Base-by-base conservation (phyloP, 2,329 filamentous ascomycete species). In the Pseudocercospora eumusae region DNA sequence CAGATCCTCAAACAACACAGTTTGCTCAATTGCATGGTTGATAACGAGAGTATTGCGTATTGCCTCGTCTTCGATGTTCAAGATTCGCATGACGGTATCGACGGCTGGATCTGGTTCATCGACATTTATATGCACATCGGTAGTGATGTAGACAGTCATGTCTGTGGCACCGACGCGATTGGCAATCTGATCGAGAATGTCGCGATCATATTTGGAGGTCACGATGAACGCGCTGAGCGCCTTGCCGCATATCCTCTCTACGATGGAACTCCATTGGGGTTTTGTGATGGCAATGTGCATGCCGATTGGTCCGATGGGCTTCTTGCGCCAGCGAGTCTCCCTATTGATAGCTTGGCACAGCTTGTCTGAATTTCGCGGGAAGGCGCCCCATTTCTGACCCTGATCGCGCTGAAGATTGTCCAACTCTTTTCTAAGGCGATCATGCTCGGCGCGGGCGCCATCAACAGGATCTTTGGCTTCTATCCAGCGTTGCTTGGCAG, bases 11-110 rank as follows among this genome's bases (percentile, higher is more conserved):
- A 97, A 86, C 0, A 99, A 81, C 5, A 96, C 85, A 7, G 88
- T 86, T 74, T 97, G 93, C 64, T 99, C 95, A 57, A 97, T 91
- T 6, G 80, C 78, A 68, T 92, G 84, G 64, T 88, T 88, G 73
- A 98, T 95, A 70, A 99, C 88, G 52, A 98, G 80, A 62, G 92
- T 88, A 64, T 92, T 89, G 55, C 87, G 87, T 20, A 97, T 88
- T 47, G 90, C 77, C 20, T 90, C 84, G 67, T 93, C 86, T 64
- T 95, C 90, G 64, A 98, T 90, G 67, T 84, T 88, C 57, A 99
- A 81, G 1, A 91, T 86, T 56, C 91, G 85, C 50, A 97, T 79
- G 64, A 93, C 88, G 0, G 95, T 99, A 67, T 91, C 84, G 60
- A 90, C 90, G 2, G 82, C 76, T 13, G 78, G 64, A 65, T 91